These are phyloP conservation scores for Hypsizygus marmoreus DNA, from an alignment of 768 basidiomycete genomes.

Conservation along the genomic window DNA sequence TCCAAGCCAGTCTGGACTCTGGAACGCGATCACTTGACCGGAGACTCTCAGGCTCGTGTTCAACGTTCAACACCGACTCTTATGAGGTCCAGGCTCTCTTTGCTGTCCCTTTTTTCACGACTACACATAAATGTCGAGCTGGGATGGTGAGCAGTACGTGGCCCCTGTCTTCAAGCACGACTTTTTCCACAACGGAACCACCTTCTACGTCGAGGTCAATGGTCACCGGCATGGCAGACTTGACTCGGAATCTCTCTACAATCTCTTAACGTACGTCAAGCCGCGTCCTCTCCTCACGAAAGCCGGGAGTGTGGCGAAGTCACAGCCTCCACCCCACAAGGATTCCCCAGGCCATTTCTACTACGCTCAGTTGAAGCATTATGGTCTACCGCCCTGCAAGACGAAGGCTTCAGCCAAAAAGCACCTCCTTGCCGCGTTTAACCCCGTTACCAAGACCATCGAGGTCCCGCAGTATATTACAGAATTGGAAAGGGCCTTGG, in stretches of 20 bases:
- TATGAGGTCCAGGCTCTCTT: too few relatives aligned
- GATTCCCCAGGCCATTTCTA: conserved; percentile 27
- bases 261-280: conserved; percentile 24
- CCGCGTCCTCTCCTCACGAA: conserved; percentile 26
- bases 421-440: conserved; percentile 23
- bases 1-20: too few relatives aligned
- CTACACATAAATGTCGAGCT: conserved; percentile 1
- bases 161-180: conserved; percentile 18
- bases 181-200: conserved; percentile 18
- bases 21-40: too few relatives aligned
- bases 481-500: conserved; percentile 20
- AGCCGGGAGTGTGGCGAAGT: conserved; percentile 25
- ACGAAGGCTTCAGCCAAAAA: conserved; percentile 26
- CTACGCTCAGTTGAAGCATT: conserved; percentile 26
- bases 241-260: conserved; percentile 19
- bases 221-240: conserved; percentile 16
- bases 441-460: conserved; percentile 14
- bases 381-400: conserved; percentile 27
- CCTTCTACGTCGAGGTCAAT: conserved; percentile 21
- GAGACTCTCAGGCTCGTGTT: too few relatives aligned
- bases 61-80: too few relatives aligned
- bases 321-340: conserved; percentile 23
- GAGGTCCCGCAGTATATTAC: conserved; percentile 22
- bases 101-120: too few relatives aligned
- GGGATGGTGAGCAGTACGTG: conserved; percentile 14